These are phyloP conservation scores for Hanseniaspora mollemarum DNA, from an alignment of 805 yeast genomes.

Conservation along the genomic window DNA sequence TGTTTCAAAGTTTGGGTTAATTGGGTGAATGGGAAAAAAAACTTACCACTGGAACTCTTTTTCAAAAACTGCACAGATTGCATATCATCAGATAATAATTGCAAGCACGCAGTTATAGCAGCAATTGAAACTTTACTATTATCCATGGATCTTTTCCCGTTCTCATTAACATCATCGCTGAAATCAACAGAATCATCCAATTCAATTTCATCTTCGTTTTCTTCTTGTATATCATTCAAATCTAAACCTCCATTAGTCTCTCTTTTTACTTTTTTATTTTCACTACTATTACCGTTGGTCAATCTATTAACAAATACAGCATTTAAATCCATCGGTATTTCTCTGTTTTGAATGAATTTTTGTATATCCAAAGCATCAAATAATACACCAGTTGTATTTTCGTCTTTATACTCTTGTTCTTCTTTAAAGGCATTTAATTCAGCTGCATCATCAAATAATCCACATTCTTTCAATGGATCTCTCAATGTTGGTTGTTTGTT, in stretches of 20 bases:
- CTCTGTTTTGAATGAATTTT: conserved; percentile 30
- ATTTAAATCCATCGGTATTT: conserved; percentile 32
- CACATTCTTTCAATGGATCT: conserved; percentile 37
- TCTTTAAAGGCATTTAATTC: conserved; percentile 25
- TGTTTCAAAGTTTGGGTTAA: conserved; percentile 39
- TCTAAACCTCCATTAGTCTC: conserved; percentile 28
- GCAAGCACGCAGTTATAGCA: conserved; percentile 53
- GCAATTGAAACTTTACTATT: conserved; percentile 19
- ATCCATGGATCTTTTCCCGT: conserved; percentile 22
- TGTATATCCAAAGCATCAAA: conserved; percentile 38
- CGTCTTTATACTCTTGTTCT: conserved; percentile 27
- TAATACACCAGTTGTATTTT: conserved; percentile 27
- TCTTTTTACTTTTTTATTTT: conserved; percentile 30
- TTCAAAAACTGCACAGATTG: conserved; percentile 49
- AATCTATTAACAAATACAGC: conserved; percentile 37
- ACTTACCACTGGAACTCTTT: conserved; percentile 46
- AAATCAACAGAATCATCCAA: conserved; percentile 22
- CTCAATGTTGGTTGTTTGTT: conserved; percentile 17
- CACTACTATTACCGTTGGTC: conserved; percentile 18
- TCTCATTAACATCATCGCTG: conserved; percentile 24
- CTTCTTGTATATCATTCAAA: conserved; percentile 25
- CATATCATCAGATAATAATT: conserved; percentile 41
- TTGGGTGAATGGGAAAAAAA: conserved; percentile 50
- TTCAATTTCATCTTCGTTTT: conserved; percentile 20
- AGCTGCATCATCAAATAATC: conserved; percentile 42